phyloP scores from a whole-genome alignment of 2,329 filamentous ascomycete genomes.

The Exophiala viscosa region DNA sequence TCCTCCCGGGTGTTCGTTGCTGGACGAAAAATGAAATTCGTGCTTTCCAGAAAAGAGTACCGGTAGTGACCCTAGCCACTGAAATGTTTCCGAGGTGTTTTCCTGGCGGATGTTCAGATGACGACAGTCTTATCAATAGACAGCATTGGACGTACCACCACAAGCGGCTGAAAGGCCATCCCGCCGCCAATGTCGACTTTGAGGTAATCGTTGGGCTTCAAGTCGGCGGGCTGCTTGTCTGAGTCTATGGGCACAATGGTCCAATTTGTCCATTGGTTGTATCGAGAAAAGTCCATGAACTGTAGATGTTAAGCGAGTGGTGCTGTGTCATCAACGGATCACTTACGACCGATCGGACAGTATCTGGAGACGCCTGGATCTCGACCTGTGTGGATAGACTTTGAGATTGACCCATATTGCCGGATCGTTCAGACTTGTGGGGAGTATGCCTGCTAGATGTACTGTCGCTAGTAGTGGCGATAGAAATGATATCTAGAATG shows the following conservation, averaged over 20 bases:
- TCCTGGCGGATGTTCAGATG: background rate
- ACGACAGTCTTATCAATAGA: too few relatives aligned
- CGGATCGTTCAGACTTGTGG: too few relatives aligned
- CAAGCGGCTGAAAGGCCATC: background rate
- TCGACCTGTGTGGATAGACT: constrained; percentile 1
- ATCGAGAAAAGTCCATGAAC: constrained; percentile 1
- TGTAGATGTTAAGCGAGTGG: background rate
- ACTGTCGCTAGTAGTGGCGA: too few relatives aligned
- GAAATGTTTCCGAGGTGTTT: background rate
- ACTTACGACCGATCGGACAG: background rate
- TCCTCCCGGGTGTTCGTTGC: constrained; percentile 1
- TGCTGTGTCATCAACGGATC: too few relatives aligned
- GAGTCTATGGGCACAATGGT: background rate
- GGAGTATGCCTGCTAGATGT: too few relatives aligned
- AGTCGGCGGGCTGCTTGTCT: background rate
- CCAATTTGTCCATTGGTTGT: constrained; percentile 1
- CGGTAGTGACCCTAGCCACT: background rate
- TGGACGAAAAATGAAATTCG: background rate
- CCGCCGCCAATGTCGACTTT: background rate
- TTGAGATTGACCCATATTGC: constrained; percentile 2
- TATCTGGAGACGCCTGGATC: constrained; percentile 1
- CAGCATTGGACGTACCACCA: background rate
- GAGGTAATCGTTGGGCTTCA: background rate
- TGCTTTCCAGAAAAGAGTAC: background rate
- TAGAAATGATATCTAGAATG: too few relatives aligned